phyloP scores from a whole-genome alignment of 2,329 filamentous ascomycete genomes.

The Aurifilum marmelostoma region DNA sequence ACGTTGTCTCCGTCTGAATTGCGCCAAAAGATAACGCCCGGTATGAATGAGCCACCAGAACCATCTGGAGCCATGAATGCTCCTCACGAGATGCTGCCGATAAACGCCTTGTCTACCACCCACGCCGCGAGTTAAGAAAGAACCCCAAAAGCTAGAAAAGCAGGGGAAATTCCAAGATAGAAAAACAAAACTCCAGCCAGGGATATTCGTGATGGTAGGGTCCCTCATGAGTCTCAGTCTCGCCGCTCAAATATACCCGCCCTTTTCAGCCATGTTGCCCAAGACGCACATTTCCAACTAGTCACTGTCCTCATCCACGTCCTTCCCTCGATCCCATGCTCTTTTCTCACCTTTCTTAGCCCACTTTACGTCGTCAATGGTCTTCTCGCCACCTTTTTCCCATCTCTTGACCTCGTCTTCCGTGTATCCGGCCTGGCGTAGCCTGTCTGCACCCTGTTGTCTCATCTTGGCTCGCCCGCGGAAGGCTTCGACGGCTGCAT shows the following conservation, averaged over 20 bases:
- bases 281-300: constrained; percentile 3
- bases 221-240: neutral
- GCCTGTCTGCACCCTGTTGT: constrained; percentile 72
- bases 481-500: constrained; percentile 75
- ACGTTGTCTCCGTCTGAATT: neutral
- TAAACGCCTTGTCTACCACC: neutral
- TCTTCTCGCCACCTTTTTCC: constrained; percentile 63
- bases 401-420: constrained; percentile 75
- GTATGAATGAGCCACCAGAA: neutral
- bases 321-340: constrained; percentile 64
- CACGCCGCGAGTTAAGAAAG: neutral
- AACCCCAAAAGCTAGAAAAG: too few species aligned
- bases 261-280: neutral
- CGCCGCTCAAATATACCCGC: neutral
- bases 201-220: neutral
- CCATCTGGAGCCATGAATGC: neutral
- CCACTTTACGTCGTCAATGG: constrained; percentile 73
- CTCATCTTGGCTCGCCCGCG: constrained; percentile 81
- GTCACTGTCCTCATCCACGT: constrained; percentile 24
- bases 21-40: neutral
- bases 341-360: constrained; percentile 66
- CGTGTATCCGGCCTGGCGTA: constrained; percentile 78
- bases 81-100: neutral
- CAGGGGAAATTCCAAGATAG: too few species aligned
- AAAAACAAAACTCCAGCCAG: too few species aligned